Percentiles rank a stretch among this genome's conserved stretches.
These are phyloP conservation scores for Styphnolobium japonicum DNA, from an alignment of 306 rosid genomes.

Conservation along the genomic window DNA sequence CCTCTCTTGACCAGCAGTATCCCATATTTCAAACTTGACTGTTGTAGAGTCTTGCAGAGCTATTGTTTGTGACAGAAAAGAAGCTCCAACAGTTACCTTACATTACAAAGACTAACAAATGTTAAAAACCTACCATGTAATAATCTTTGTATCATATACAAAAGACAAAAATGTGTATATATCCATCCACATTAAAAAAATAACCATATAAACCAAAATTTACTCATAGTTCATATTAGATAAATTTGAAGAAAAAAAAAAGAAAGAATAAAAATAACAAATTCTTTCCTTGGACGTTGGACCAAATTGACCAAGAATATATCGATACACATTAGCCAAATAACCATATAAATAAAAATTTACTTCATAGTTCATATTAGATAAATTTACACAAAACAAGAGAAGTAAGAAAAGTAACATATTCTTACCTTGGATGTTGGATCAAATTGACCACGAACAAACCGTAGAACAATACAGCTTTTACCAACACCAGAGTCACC, in stretches of 20 bases:
- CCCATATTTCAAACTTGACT: slow-evolving; percentile 80
- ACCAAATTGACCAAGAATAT: no score
- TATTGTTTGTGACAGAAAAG: slow-evolving; percentile 74
- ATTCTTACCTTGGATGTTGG: slow-evolving; percentile 62
- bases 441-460: slow-evolving; percentile 72
- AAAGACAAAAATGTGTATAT: background rate
- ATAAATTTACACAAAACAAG: background rate
- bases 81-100: slow-evolving; percentile 80
- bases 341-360: background rate
- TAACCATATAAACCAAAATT: background rate
- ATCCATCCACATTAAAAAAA: background rate
- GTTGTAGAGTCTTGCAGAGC: slow-evolving; percentile 73
- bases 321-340: background rate
- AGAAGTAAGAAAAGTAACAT: background rate
- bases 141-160: background rate
- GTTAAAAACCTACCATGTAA: background rate
- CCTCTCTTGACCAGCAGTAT: slow-evolving; percentile 87
- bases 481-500: slow-evolving; percentile 83
- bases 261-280: no score
- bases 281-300: no score
- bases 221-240: background rate
- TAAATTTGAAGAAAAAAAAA: background rate
- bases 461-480: slow-evolving; percentile 73
- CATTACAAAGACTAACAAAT: slow-evolving; percentile 12
- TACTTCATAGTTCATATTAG: no score